These are phyloP conservation scores for Chaetomiaceae sp. DNA, from an alignment of 2,329 filamentous ascomycete species.

Conservation along the genomic window DNA sequence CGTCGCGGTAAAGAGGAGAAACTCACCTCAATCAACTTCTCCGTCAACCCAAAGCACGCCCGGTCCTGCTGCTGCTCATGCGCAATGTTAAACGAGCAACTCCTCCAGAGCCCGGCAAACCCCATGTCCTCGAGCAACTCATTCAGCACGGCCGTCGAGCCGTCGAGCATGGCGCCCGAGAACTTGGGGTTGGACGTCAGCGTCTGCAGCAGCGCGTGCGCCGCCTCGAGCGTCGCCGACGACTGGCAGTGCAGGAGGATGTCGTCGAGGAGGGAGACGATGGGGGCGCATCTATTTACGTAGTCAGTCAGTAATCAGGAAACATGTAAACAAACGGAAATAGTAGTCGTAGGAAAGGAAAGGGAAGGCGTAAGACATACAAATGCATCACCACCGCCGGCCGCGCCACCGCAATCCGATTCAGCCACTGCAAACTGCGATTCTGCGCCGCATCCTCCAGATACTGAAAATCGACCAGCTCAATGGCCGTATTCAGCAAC, in stretches of 20 bases:
- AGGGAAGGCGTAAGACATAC: constrained; percentile 38
- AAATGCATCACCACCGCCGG: constrained; percentile 55
- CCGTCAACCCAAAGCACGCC: constrained; percentile 51
- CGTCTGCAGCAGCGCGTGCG: constrained; percentile 56
- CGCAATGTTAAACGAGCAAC: constrained; percentile 45
- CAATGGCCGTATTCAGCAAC: constrained; percentile 58
- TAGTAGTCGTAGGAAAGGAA: no score
- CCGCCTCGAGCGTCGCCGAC: constrained; percentile 53
- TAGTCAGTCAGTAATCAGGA: constrained; percentile 25
- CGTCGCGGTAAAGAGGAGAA: constrained; percentile 4
- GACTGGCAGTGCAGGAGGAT: constrained; percentile 61
- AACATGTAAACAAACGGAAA: not conserved
- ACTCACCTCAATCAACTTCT: constrained; percentile 58
- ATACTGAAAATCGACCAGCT: constrained; percentile 62
- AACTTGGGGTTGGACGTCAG: constrained; percentile 53
- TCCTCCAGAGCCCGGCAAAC: constrained; percentile 56
- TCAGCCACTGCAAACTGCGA: constrained; percentile 56
- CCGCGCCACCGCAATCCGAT: constrained; percentile 49
- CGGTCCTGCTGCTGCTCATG: constrained; percentile 44
- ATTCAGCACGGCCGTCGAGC: constrained; percentile 44
- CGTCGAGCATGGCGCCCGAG: constrained; percentile 41
- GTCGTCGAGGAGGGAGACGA: constrained; percentile 57
- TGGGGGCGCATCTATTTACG: constrained; percentile 43
- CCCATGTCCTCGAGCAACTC: constrained; percentile 56
- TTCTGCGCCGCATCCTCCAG: constrained; percentile 60